Base-by-base conservation (phyloP, 768 basidiomycete species). In the Gelatoporia subvermispora region DNA sequence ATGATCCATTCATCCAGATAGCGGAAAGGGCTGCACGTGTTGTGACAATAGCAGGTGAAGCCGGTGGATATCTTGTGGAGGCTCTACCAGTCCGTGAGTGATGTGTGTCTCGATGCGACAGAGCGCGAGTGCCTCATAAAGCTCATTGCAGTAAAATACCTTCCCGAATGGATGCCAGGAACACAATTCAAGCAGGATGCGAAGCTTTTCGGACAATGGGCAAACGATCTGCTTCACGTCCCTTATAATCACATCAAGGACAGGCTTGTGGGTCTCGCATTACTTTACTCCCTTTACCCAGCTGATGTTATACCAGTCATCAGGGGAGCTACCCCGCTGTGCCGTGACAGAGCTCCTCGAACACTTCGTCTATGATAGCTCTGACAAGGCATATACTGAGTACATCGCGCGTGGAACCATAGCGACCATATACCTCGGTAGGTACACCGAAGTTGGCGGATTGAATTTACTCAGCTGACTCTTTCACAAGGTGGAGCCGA, bases 131-230 rank as follows among this genome's bases (percentile, higher is more conserved):
- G n/a, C n/a, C n/a, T n/a, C n/a, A n/a, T n/a, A n/a, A n/a, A n/a
- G n/a, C n/a, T 24, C 16, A 2, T 42, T 16, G 55, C 56, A 64
- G 71, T 88, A 55, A 74, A 72, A 57, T 60, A 78, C 55, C 59
- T 88, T 21, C 88, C 88, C 0, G 58, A 60, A 37, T 88, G 83
- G 82, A 66, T 78, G 41, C 87, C 87, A 18, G 85, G 85, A 9
- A 74, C 79, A 4, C 74, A 74, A 1, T 91, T 88, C 68, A 77
- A 79, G 61, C 65, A 67, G n/a, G 82, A 82, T 49, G 84, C 85
- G 0, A 65, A 49, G 8, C 59, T 51, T 8, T 88, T 85, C 86
- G 84, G 78, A 61, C 72, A 70, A 23, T 75, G 74, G 65, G 76
- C 85, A 64, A 73, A 79, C 41, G 78, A 80, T 51, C 83, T 81